Conservation (phyloP, 2,329 filamentous ascomycete genomes). For the Thermoascus crustaceus region DNA sequence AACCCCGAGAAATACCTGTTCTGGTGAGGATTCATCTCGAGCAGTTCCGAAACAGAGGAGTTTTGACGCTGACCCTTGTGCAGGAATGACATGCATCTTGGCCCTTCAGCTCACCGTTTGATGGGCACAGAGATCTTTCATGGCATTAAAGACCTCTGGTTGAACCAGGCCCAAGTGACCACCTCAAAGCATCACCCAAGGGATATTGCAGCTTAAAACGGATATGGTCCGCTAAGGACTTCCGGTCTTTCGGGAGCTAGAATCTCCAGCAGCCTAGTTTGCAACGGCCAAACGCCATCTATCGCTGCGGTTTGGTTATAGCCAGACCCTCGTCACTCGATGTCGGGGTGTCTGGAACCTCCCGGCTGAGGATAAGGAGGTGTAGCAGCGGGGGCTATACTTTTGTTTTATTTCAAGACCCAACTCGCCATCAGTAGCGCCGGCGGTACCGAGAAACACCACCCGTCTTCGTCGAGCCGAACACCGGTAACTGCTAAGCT, state of each 20-base stretch:
- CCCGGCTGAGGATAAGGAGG: too few species aligned
- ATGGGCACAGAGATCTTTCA: constrained; percentile 31
- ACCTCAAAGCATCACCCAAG: neutral
- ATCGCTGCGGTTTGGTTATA: too few species aligned
- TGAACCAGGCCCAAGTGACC: constrained; percentile 10
- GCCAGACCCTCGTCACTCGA: too few species aligned
- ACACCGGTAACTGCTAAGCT: neutral
- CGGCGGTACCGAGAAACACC: neutral
- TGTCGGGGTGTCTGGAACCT: too few species aligned
- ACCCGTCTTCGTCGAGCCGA: constrained; percentile 1
- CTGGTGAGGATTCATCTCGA: constrained; percentile 23
- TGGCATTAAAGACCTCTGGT: constrained; percentile 27
- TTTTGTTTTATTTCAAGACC: too few species aligned
- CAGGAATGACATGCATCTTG: constrained; percentile 37
- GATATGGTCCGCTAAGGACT: neutral
- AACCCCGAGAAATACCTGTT: constrained; percentile 33
- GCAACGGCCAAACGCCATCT: too few species aligned
- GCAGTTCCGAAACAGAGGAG: constrained; percentile 7
- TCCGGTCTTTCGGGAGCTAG: neutral
- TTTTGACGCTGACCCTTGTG: constrained; percentile 7
- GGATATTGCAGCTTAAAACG: neutral
- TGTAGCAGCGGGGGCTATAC: too few species aligned
- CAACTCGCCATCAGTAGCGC: neutral
- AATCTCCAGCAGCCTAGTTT: too few species aligned
- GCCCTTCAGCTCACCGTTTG: constrained; percentile 29